Conservation (phyloP, 805 yeast species). For the Candida saitoana region DNA sequence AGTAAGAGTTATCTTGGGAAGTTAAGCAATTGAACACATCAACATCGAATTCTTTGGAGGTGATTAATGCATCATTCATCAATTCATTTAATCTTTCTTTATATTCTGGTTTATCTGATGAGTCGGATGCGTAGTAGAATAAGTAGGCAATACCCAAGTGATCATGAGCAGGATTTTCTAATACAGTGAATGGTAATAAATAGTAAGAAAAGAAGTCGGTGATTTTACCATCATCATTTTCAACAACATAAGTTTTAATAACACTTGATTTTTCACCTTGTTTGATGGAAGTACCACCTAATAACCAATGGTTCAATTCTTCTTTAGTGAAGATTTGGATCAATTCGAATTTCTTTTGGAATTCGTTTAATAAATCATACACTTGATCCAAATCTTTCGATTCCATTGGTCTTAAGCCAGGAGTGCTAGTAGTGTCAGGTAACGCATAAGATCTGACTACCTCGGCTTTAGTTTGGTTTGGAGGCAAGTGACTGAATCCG, state of each 20-base stretch:
- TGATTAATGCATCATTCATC: constrained; percentile 69
- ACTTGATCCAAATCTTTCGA: constrained; percentile 63
- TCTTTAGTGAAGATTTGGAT: constrained; percentile 63
- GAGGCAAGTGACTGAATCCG: constrained; percentile 82
- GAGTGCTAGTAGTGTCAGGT: constrained; percentile 45
- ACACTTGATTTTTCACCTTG: constrained; percentile 43
- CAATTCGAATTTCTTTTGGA: constrained; percentile 68
- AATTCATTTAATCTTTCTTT: constrained; percentile 57
- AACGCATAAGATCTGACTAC: constrained; percentile 62
- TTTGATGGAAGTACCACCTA: constrained; percentile 39
- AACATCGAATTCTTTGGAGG: constrained; percentile 62
- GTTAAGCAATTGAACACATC: constrained; percentile 95
- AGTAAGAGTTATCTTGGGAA: constrained; percentile 81
- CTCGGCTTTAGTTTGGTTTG: constrained; percentile 57
- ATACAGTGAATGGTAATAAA: constrained; percentile 79
- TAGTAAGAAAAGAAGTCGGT: constrained; percentile 91
- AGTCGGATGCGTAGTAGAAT: constrained; percentile 82
- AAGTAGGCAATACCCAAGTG: constrained; percentile 82
- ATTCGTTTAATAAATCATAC: constrained; percentile 52
- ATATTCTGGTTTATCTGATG: constrained; percentile 46
- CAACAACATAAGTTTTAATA: constrained; percentile 75
- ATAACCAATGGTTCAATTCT: constrained; percentile 79
- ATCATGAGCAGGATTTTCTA: constrained; percentile 58
- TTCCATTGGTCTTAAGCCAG: constrained; percentile 57
- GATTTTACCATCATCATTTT: constrained; percentile 55